Evolutionary conservation across 2,329 filamentous ascomycete species (phyloP), one percentile per base, ranked within the genome.

Genomic region (Trichoderma harzianum): DNA sequence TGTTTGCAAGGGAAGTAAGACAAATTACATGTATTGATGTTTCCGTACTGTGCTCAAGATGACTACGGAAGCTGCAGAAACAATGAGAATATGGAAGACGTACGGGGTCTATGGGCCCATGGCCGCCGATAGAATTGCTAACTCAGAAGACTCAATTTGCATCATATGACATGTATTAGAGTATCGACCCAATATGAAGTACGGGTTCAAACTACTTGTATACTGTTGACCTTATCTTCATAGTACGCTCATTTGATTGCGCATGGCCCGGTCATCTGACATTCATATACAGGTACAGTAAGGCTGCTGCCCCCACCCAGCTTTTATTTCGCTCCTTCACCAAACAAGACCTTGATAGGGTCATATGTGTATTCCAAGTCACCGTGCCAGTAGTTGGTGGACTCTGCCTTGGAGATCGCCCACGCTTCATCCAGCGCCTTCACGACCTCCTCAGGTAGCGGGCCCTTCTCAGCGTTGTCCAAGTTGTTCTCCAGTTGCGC

Each of bases 371-470:
- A 93, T 79, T 87, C 86, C 69, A 93, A 80, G 64, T 92, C 89
- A 69, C 84, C 82, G 75, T 88, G 87, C 86, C 86, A 89, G 76
- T 89, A 89, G 64, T 83, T 82, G 10, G 83, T 74, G 11, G 84
- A 83, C 39, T 88, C 86, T 2, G 81, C 78, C 83, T 94, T 95
- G 14, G 87, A 84, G n/a, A 91, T 83, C 76, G 85, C 74, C 94
- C 94, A 97, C 4, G 92, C 93, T 80, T 93, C 84, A 76, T 97
- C 93, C 72, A 97, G 83, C 14, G 88, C 90, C 78, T 90, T 82
- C 11, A 97, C 86, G 18, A 97, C 91, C 30, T 94, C 92, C 14
- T 92, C 88, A 0, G 93, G 93, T 74, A 97, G 82, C 1, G 93
- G 92, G 0, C 93, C 91, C 87, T 89, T 89, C 78, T 90, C 88